Base-by-base conservation (phyloP, 768 basidiomycete species). In the Clathrus columnatus region DNA sequence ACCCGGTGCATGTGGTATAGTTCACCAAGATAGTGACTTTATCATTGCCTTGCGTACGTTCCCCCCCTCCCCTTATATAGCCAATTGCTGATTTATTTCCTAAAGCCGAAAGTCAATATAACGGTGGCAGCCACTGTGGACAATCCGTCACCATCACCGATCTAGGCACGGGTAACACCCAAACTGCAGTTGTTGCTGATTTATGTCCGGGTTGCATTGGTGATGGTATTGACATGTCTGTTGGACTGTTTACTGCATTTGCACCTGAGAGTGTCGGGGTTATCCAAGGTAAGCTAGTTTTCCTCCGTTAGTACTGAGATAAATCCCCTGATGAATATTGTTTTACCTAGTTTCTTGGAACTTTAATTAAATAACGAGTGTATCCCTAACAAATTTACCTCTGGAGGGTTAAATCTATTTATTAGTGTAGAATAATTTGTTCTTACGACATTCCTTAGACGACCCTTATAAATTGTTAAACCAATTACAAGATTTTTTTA, bases 131-230 rank as follows among this genome's bases (percentile, higher is more conserved):
- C 51, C 68, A 59, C 61, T 95, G 93, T 63, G 87, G 87, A 56
- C 69, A 74, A 63, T 63, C 69, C 47, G 79, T 95, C 61, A 61
- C 65, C 60, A 79, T 96, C 65, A 82, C 72, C 57, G 87, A 88
- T 72, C 71, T 72, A 48, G 60, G 70, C 24, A 81, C 79, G 69
- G 73, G 76, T 48, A 79, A 81, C 68, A 64, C 68, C 17, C 76
- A 87, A 56, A 73, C 68, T 4, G 90, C 83, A 45, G 76, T 73
- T 24, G 74, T 96, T 60, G 87, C 78, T 14, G 91, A 92, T 61
- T 82, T 76, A 30, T 95, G 91, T 75, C 90, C 90, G 23, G 84
- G 83, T 18, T 95, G 91, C 72, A n/a, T 3, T 4, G 16, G 24
- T 0, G 81, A 78, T 62, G 29, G 84, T 14, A 82, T 95, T 64